Base-by-base conservation (phyloP, 2,329 filamentous ascomycete genomes). In the Colletotrichum sublineola region DNA sequence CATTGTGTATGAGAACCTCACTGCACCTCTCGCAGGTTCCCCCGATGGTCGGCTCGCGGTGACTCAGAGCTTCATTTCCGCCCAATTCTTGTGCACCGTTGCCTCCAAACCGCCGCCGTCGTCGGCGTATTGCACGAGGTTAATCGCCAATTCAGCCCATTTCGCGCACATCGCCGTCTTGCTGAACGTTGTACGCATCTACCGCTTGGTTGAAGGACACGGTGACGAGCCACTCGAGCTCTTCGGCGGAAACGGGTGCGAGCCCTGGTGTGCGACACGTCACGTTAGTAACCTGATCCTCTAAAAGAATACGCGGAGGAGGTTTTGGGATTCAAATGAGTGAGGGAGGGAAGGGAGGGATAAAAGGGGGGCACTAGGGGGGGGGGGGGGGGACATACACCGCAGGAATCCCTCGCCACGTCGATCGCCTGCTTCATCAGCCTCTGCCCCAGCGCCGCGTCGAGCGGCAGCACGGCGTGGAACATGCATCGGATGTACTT, bases 401-500 rank as follows among this genome's bases (percentile, higher is more conserved):
- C 79, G 2, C 83, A 78, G n/a, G 86, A 81, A 75, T 87, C 84
- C 63, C 82, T 81, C 8, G 88, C 88, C 65, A 91, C 84, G 1
- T 79, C 79, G 2, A 86, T 84, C 1, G 90, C 88, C 77, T 94
- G 90, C n/a, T 90, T 86, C 9, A 94, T 82, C 5, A 94, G 84
- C 57, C 86, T 84, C 62, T 92, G 83, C 12, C 89, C 88, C 20
- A 90, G 80, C 0, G 80, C 80, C 29, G 90, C 86, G 58, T 91
- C 86, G 5, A 87, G 83, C 1, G 87, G 83, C 0, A 95, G 81
- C 0, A 92, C 87, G 1, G 90, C 84, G 73, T 93, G 92, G 75
- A 96, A 93, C 2, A 96, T 85, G 76, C 93, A 95, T 1, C 94
- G 89, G 57, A 96, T 88, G 84, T 96, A 97, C 76, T 92, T 92